These are phyloP conservation scores for Diatrype stigma DNA, from an alignment of 2,329 filamentous ascomycete species.

Conservation along the genomic window DNA sequence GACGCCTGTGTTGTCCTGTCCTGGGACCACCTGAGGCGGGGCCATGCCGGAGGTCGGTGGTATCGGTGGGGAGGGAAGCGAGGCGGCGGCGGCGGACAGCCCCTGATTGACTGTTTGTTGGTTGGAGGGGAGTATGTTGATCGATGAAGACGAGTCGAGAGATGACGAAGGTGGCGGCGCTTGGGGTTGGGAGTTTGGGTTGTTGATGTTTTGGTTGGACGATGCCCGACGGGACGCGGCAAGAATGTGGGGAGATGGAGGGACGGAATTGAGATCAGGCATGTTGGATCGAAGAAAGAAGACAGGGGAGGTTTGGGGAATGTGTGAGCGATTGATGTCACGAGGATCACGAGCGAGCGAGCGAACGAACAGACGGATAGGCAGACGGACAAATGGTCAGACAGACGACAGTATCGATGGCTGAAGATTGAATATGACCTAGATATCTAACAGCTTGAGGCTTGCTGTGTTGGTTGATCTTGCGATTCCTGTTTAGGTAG, in stretches of 20 bases:
- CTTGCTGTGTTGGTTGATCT: no score
- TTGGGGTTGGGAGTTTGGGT: constrained; percentile 11
- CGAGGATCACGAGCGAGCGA: no score
- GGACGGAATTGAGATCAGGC: constrained; percentile 51
- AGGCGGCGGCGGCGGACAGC: constrained; percentile 27
- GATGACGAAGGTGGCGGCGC: constrained; percentile 25
- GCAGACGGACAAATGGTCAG: no score
- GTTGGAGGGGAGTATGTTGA: constrained; percentile 55
- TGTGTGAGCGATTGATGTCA: no score
- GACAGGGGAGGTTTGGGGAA: background rate
- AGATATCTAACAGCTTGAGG: no score
- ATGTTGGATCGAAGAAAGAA: constrained; percentile 11
- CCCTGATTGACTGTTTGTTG: constrained; percentile 29
- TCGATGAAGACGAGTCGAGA: constrained; percentile 32
- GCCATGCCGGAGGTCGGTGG: constrained; percentile 17
- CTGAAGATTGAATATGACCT: no score
- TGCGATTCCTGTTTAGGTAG: no score
- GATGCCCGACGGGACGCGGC: constrained; percentile 41
- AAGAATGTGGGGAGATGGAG: constrained; percentile 44
- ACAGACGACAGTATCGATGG: no score
- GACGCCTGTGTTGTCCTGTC: constrained; percentile 40
- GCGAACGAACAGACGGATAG: no score
- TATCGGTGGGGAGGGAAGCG: constrained; percentile 28
- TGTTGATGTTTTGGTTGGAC: constrained; percentile 36
- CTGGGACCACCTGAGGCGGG: constrained; percentile 19